Evolutionary conservation across 2,329 filamentous ascomycete species (phyloP), one percentile per base, ranked within the genome.

Genomic region (Phyllosticta ampelicida): DNA sequence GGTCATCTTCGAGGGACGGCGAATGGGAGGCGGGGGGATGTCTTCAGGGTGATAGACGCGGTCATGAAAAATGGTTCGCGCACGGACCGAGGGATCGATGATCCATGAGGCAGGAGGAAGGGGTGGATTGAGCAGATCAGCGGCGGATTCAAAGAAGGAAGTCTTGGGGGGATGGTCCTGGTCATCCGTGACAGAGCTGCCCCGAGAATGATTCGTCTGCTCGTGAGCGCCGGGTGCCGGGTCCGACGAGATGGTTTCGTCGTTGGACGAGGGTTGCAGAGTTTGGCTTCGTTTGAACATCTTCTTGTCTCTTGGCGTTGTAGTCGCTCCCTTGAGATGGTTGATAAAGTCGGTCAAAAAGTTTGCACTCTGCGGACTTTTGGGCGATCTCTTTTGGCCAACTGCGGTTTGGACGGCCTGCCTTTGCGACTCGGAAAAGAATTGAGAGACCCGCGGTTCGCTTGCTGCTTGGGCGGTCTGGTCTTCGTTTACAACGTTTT

Each of bases 41-140:
- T 99, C 94, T 50, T 86, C 82, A 0, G 94, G 91, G 66, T 96
- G 90, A 68, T 99, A 99, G 16, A 99, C 83, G 10, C 94, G 86
- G 70, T 99, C 94, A 71, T 99, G 94, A 72, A 97, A 97, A 61
- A 99, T 99, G 1, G 92, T 92, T 52, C 90, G 83, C 0, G 90
- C 85, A 16, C 94, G 86, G 54, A 83, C 86, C 1, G 85, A 80
- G 8, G 94, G 92, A 65, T 97, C 87, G 55, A 91, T 81, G 44
- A 99, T 78, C 71, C 90, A 99, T 51, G 90, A 86, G 2, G 83
- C 78, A 0, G 87, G 81, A 16, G 94, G 92, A 30, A 97, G 74
- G 53, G 90, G 92, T 5, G 94, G 94, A 69, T 92, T 95, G 48
- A 99, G 80, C 2, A 99, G 76, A 70, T 99, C 92, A 10, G 90